Evolutionary conservation across 1,284 basidiomycete species (phyloP).

Genomic region (Dichomitus squalens): DNA sequence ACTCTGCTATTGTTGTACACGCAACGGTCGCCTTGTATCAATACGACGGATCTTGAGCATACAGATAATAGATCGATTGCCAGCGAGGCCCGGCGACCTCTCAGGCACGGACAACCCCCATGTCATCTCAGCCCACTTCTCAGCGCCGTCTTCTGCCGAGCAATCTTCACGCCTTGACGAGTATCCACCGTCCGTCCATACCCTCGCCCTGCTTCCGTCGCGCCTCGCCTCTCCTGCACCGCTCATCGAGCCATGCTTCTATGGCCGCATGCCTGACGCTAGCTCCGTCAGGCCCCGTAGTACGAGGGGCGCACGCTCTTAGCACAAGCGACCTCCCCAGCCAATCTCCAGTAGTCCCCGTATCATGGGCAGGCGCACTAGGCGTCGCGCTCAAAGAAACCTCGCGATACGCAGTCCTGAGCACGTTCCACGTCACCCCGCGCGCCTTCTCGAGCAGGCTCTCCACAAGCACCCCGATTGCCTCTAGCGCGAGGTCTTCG

Average conservation of each 20-base stretch:
- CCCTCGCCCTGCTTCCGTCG: slow-evolving; percentile 51
- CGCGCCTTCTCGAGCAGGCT: slow-evolving; percentile 51
- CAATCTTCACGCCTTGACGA: slow-evolving; percentile 34
- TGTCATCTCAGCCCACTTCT: too few relatives aligned
- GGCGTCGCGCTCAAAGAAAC: slow-evolving; percentile 36
- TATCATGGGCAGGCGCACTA: slow-evolving; percentile 31
- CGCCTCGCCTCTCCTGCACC: slow-evolving; percentile 46
- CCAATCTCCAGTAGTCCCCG: slow-evolving; percentile 52
- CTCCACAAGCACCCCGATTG: slow-evolving; percentile 48
- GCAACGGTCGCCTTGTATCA: not conserved
- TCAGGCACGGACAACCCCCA: too few relatives aligned
- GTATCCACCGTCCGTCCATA: slow-evolving; percentile 56
- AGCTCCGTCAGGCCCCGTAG: not conserved
- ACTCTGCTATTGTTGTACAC: not conserved
- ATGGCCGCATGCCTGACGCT: slow-evolving; percentile 19
- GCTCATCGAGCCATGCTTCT: slow-evolving; percentile 55
- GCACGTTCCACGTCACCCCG: slow-evolving; percentile 56
- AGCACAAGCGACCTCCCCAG: slow-evolving; percentile 50
- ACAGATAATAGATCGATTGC: too few relatives aligned
- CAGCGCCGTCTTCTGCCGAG: not conserved
- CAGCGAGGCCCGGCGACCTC: too few relatives aligned
- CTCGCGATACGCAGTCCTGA: slow-evolving; percentile 68
- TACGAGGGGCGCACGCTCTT: slow-evolving; percentile 1
- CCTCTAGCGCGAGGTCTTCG: slow-evolving; percentile 39
- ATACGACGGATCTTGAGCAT: not conserved